Evolutionary conservation across 1,284 basidiomycete species (phyloP), one percentile per base, ranked within the genome.

Genomic region (Ganoderma sp.): DNA sequence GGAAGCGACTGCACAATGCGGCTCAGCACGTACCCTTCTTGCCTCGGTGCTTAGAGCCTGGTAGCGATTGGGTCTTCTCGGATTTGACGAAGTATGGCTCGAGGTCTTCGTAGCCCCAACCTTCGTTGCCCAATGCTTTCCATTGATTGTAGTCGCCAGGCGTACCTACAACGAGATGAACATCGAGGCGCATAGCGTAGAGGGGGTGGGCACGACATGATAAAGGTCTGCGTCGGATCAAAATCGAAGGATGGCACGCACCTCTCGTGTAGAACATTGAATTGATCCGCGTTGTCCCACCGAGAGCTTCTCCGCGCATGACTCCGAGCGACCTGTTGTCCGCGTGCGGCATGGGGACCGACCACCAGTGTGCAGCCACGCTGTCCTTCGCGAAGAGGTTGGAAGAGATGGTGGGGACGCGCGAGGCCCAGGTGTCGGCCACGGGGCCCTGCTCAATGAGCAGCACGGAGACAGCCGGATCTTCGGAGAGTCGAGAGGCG

Each of bases 241-340:
- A 3, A 50, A 25, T 10, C 9, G 10, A 1, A 19, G 9, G 9
- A 39, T 19, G n/a, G 28, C 15, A 52, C 68, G 25, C 56, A 28
- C 79, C 79, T 32, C 82, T 75, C 0, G 78, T 79, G 65, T 83
- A 83, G 60, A 81, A 65, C 76, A 81, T 75, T 41, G 75, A 77
- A 69, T 86, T 87, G 67, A 86, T 82, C 14, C 79, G 78, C 7
- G 81, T 81, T 0, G 78, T 79, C 0, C 84, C 84, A 8, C 84
- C 84, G 6, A 84, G 74, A 0, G 76, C 79, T 50, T 79, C 79
- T 1, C 84, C 85, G 8, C 79, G 76, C 63, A 81, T 77, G 60
- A 82, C 70, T 25, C 75, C 73, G 28, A 81, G 63, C n/a, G 69
- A 68, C 25, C 73, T 71, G 7, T 75, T 74, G 12, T 77, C 69